These are phyloP conservation scores for Spirogloea muscicola DNA, from an alignment of 139 green algal species.

Conservation along the genomic window DNA sequence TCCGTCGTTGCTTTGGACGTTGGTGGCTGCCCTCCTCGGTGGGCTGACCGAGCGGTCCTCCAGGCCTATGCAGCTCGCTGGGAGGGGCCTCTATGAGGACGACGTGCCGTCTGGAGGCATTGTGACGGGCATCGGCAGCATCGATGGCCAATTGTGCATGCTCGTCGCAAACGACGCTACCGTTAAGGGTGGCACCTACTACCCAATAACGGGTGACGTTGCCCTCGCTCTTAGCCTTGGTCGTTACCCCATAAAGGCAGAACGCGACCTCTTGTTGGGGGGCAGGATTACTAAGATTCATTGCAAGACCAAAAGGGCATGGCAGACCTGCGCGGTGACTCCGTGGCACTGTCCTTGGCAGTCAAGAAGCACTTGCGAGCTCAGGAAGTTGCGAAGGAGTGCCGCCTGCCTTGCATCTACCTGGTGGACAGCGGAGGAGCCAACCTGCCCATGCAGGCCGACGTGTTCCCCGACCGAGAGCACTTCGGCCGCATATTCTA, in stretches of 20 bases:
- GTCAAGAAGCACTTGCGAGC: conserved; percentile 84
- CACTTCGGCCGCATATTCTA: conserved; percentile 91
- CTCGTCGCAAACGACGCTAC: conserved; percentile 91
- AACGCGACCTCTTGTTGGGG: no score
- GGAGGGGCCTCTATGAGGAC: conserved; percentile 66
- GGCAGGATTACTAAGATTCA: no score
- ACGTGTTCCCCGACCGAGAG: conserved; percentile 89
- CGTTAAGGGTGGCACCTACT: conserved; percentile 91
- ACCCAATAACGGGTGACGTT: conserved; percentile 91
- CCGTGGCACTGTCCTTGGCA: no score
- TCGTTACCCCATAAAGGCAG: no score
- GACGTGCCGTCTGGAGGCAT: conserved; percentile 77
- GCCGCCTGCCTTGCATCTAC: conserved; percentile 88
- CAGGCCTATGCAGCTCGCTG: conserved; percentile 62
- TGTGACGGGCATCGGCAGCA: conserved; percentile 81
- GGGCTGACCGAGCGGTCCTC: no score
- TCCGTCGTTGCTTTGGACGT: no score
- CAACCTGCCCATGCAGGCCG: conserved; percentile 82
- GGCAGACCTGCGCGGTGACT: no score
- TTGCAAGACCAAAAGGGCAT: no score
- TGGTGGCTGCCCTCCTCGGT: no score
- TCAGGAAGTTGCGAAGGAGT: conserved; percentile 81
- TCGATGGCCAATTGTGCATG: conserved; percentile 71
- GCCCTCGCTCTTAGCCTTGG: no score
- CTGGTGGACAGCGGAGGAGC: conserved; percentile 81